Percentiles rank a stretch among this genome's conserved stretches.
Evolutionary conservation across 441 rosid genomes (phyloP).

Genomic region (Sinapis alba): DNA sequence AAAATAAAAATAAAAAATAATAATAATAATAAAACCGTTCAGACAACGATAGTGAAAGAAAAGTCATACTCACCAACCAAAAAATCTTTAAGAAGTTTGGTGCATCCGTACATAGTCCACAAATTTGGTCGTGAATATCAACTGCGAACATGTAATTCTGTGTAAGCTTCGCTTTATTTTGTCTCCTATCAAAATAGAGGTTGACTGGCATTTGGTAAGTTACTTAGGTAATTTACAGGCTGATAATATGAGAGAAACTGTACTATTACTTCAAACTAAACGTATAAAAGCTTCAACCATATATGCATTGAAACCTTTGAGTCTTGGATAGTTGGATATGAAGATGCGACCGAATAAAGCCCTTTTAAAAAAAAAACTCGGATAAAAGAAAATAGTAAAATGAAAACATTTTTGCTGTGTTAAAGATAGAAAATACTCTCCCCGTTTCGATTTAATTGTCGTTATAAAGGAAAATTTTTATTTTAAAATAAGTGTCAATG

Average conservation of each 20-base stretch:
- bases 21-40: neutral
- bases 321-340: no score
- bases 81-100: neutral
- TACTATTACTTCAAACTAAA: neutral
- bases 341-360: neutral
- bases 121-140: constrained; percentile 26
- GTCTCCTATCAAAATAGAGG: neutral
- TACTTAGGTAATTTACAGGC: neutral
- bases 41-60: constrained; percentile 18
- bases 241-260: neutral
- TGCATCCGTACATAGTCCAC: constrained; percentile 31
- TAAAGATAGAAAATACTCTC: neutral
- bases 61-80: constrained; percentile 23
- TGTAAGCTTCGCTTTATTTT: neutral
- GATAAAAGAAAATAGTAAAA: neutral
- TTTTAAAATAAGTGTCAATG: no score
- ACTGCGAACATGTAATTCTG: neutral
- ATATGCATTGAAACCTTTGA: neutral
- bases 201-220: neutral
- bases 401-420: neutral
- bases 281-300: neutral
- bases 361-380: neutral
- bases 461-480: no score
- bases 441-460: no score
- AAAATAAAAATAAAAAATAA: neutral